A percentile compares a stretch with the other conserved stretches of the same genome.
phyloP scores from a whole-genome alignment of 129 eudicot species.

The Saussurea involucrata region DNA sequence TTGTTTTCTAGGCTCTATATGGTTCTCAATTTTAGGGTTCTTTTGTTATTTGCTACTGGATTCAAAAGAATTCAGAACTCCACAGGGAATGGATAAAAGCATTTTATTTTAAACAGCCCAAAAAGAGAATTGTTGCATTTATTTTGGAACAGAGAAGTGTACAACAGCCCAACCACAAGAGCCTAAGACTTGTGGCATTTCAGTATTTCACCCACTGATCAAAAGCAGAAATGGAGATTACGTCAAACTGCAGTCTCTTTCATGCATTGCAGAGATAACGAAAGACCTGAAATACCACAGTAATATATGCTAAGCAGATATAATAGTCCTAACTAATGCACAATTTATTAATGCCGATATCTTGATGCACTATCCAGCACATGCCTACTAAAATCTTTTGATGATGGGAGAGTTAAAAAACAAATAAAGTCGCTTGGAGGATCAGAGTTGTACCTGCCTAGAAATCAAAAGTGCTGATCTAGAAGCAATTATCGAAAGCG shows the following conservation, averaged over 20 bases:
- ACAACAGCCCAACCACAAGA: not conserved
- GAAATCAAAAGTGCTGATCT: no score
- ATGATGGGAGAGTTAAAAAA: not conserved
- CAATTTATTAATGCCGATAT: not conserved
- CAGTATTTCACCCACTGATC: not conserved
- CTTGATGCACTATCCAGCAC: not conserved
- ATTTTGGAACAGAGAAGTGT: not conserved
- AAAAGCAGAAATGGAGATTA: not conserved
- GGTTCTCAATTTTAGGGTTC: no score
- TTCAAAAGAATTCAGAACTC: not conserved
- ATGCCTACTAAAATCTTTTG: not conserved
- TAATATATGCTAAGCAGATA: not conserved
- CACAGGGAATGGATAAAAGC: not conserved
- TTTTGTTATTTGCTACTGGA: no score
- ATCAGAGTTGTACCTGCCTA: conserved; percentile 51
- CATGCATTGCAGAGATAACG: not conserved
- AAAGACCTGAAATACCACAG: not conserved
- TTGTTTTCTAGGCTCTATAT: no score
- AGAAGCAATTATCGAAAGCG: conserved; percentile 75
- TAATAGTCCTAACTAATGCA: not conserved
- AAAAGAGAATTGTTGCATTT: not conserved
- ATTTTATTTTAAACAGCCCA: not conserved
- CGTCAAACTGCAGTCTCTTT: not conserved
- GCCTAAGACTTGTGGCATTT: not conserved
- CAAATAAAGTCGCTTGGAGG: not conserved